Percentiles rank a stretch among this genome's conserved stretches.
phyloP scores from a whole-genome alignment of 805 yeast species.

The Metschnikowia chrysomelidarum region DNA sequence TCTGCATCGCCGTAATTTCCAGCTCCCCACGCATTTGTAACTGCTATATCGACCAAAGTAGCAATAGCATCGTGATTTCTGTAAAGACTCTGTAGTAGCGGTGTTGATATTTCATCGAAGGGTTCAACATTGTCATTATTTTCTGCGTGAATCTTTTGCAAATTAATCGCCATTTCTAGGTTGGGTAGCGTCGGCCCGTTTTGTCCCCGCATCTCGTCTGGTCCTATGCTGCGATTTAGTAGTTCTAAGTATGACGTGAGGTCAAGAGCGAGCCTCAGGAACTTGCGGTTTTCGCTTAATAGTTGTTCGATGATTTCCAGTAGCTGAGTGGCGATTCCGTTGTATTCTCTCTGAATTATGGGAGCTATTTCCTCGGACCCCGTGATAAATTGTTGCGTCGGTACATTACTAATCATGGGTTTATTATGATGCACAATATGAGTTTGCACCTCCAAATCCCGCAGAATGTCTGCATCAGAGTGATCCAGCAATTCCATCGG shows the following conservation, averaged over 20 bases:
- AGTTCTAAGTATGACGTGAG: slow-evolving; percentile 27
- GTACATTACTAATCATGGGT: slow-evolving; percentile 28
- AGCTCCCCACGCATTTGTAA: neutral
- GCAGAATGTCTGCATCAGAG: slow-evolving; percentile 5
- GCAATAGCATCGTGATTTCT: slow-evolving; percentile 33
- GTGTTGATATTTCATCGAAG: slow-evolving; percentile 33
- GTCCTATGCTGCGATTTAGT: slow-evolving; percentile 28
- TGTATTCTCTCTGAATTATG: slow-evolving; percentile 29
- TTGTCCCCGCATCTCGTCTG: slow-evolving; percentile 8
- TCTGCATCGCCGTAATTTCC: slow-evolving; percentile 14
- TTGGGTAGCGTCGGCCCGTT: slow-evolving; percentile 15
- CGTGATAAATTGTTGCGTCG: slow-evolving; percentile 2
- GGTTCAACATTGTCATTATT: slow-evolving; percentile 32
- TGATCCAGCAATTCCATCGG: no score
- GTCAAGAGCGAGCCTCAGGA: slow-evolving; percentile 28
- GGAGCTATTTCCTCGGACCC: slow-evolving; percentile 1
- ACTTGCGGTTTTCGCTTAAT: slow-evolving; percentile 36
- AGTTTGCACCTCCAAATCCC: slow-evolving; percentile 3
- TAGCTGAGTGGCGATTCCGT: slow-evolving; percentile 31
- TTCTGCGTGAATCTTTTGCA: slow-evolving; percentile 15
- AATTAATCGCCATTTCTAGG: slow-evolving; percentile 34
- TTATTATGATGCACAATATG: slow-evolving; percentile 23
- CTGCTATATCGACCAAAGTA: slow-evolving; percentile 14
- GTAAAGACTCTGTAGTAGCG: slow-evolving; percentile 34
- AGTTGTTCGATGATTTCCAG: slow-evolving; percentile 36